Evolutionary conservation across 2,329 filamentous ascomycete genomes (phyloP), one percentile per base, ranked within the genome.

Genomic region (Volutella citrinella): DNA sequence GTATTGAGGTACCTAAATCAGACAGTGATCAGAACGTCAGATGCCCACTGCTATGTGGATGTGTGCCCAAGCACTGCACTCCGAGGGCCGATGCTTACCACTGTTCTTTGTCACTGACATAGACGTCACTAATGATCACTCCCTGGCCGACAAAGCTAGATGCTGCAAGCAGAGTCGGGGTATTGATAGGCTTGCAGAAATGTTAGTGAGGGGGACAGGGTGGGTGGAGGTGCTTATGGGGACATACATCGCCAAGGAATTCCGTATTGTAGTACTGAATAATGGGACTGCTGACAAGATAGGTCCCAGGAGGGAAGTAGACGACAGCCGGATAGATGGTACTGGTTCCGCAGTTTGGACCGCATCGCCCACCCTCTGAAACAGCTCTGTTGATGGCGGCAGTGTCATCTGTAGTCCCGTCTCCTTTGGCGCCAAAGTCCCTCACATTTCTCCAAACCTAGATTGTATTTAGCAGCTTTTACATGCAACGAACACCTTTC

Each of bases 241-340:
- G 19, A 30, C 40, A 45, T 27, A 44, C 30, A 31, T 55, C 38
- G 5, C 49, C 49, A 32, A 82, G 67, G 11, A 83, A 57, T 54
- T 80, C 72, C 6, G 79, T 83, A 40, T 75, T 74, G 56, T 82
- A 84, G 48, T 78, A 80, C 48, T 78, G 68, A 33, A 79, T 69
- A 41, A 84, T 77, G 3, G 74, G 65, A 1, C 62, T 59, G 25
- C 68, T 77, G 37, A 80, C 66, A 3, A 76, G 31, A 43, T 84
- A 84, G 1, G 69, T 79, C 26, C 77, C 78, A 2, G 49, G 34
- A 4, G 56, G 55, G 30, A 59, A 56, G 38, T 54, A 59, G 2
- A 60, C 38, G 6, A 46, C 26, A 17, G 52, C 55, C 9, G 38
- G 45, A 8, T 36, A 31, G 7, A 44, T 35, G 4, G 51, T 56